Percentiles rank a stretch among this genome's conserved stretches.
Conservation (phyloP, 1,284 basidiomycete genomes). For the Ustilago loliicola region DNA sequence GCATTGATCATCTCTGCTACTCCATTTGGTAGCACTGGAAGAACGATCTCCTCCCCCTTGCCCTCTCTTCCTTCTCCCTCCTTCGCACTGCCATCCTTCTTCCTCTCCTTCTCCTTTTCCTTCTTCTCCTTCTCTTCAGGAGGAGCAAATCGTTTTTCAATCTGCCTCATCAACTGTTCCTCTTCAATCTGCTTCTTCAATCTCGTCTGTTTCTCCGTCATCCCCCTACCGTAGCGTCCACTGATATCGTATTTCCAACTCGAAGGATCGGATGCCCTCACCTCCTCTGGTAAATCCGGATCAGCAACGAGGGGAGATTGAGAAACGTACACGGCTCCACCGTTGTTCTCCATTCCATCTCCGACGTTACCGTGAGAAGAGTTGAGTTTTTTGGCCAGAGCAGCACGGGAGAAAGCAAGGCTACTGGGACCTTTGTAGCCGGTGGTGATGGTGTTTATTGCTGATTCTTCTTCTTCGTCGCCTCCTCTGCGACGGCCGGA, state of each 20-base stretch:
- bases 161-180: constrained; percentile 32
- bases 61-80: background rate
- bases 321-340: constrained; percentile 28
- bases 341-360: constrained; percentile 48
- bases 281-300: constrained; percentile 1
- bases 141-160: constrained; percentile 31
- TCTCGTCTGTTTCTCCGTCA: constrained; percentile 33
- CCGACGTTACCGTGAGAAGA: constrained; percentile 30
- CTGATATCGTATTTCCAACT: constrained; percentile 45
- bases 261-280: constrained; percentile 35
- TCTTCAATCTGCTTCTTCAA: constrained; percentile 41
- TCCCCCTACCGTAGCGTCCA: constrained; percentile 38
- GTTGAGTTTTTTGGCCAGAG: constrained; percentile 29
- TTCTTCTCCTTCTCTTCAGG: background rate
- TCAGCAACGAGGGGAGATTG: constrained; percentile 14
- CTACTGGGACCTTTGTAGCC: constrained; percentile 5
- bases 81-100: background rate
- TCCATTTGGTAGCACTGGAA: constrained; percentile 36
- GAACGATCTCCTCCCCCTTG: background rate
- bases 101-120: background rate
- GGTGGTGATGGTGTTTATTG: constrained; percentile 21
- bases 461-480: constrained; percentile 15
- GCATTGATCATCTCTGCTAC: constrained; percentile 41
- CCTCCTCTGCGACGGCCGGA: constrained; percentile 11
- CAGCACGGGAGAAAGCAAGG: constrained; percentile 1